Conservation (phyloP, 345 rosid species). For the Pseudoturritis turrita region DNA sequence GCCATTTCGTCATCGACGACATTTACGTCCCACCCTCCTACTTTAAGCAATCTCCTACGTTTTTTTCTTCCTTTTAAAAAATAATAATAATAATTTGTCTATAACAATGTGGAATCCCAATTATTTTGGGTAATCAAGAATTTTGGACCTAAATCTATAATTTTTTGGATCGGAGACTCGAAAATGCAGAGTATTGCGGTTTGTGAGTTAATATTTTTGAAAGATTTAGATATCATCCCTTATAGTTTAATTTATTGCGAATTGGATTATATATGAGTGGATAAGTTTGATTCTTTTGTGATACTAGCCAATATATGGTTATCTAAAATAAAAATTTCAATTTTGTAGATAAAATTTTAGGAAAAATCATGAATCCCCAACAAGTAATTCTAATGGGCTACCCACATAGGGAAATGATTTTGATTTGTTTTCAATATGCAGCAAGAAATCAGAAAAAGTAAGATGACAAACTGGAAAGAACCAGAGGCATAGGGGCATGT, state of each 20-base stretch:
- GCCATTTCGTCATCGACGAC: conserved; percentile 24
- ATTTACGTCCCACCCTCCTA: conserved; percentile 26
- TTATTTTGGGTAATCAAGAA: background rate
- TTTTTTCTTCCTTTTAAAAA: conserved; percentile 17
- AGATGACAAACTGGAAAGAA: conserved; percentile 26
- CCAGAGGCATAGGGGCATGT: conserved; percentile 26
- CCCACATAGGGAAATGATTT: conserved; percentile 25
- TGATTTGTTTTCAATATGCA: conserved; percentile 12
- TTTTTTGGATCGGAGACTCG: too few species aligned
- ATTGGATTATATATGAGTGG: background rate
- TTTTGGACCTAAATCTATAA: too few species aligned
- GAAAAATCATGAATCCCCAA: background rate
- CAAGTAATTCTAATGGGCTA: conserved; percentile 1
- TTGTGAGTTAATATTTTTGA: background rate
- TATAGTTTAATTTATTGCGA: background rate
- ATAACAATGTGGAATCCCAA: background rate
- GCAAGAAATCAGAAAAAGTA: conserved; percentile 24
- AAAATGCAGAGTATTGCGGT: background rate
- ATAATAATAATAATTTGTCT: too few species aligned
- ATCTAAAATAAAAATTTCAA: background rate
- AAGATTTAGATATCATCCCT: background rate
- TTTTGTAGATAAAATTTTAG: background rate
- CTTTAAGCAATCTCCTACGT: conserved; percentile 36
- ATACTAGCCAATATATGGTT: background rate
- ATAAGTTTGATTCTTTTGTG: background rate